These are phyloP conservation scores for Arctostaphylos glauca DNA, from an alignment of 148 eudicot genomes.

Conservation along the genomic window DNA sequence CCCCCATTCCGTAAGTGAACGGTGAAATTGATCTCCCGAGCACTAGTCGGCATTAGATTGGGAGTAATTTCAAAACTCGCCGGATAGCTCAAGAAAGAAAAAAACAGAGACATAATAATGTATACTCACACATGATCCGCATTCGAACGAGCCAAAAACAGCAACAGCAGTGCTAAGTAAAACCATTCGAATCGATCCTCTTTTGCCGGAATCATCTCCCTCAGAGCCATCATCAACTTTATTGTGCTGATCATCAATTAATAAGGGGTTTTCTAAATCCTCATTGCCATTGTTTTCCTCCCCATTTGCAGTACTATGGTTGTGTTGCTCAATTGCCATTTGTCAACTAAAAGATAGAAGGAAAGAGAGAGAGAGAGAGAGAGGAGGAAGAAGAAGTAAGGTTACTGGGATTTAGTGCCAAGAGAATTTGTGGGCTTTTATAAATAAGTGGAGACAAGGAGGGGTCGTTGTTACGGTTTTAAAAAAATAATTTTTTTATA, in stretches of 20 bases:
- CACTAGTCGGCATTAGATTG: too few relatives aligned
- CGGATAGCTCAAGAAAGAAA: too few relatives aligned
- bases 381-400: neutral
- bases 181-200: slow-evolving; percentile 54
- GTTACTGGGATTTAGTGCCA: neutral
- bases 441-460: too few relatives aligned
- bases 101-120: too few relatives aligned
- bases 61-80: too few relatives aligned
- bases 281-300: slow-evolving; percentile 23
- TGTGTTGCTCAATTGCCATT: slow-evolving; percentile 53
- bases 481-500: too few relatives aligned
- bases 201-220: slow-evolving; percentile 9
- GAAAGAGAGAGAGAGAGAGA: neutral
- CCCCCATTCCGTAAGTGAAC: too few relatives aligned
- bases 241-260: neutral
- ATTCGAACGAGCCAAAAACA: slow-evolving; percentile 77
- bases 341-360: neutral
- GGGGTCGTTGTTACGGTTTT: too few relatives aligned
- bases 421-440: neutral
- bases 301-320: slow-evolving; percentile 34
- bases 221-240: slow-evolving; percentile 21
- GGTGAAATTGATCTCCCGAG: too few relatives aligned
- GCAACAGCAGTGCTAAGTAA: slow-evolving; percentile 64
- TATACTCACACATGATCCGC: slow-evolving; percentile 75
- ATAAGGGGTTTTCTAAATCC: slow-evolving; percentile 54